Evolutionary conservation across 2,329 filamentous ascomycete species (phyloP), one percentile per base, ranked within the genome.

Genomic region (Ophiostoma australiae): DNA sequence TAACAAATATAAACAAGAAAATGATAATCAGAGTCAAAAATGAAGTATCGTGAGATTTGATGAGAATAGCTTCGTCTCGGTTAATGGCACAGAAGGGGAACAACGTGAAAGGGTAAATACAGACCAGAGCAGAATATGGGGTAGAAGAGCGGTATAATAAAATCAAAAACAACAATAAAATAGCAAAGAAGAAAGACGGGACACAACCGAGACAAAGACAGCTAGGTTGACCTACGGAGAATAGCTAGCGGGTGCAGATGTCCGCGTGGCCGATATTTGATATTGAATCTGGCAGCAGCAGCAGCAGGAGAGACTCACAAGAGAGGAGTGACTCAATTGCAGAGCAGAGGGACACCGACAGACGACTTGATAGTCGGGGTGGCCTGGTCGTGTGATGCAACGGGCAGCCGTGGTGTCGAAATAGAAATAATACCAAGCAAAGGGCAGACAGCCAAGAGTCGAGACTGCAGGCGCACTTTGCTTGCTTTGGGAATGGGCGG

Each of bases 171-270:
- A n/a, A 10, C 20, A 61, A 4, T 11, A 31, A 61, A 33, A 61
- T 31, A 31, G 27, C 27, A 31, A 31, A 31, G 52, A 23, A 10
- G n/a, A n/a, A 31, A 23, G 66, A 67, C 44, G 35, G n/a, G n/a
- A n/a, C n/a, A n/a, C 65, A 67, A 69, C 55, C 15, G 35, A 41
- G 39, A 44, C 41, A 17, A 23, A 68, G 5, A 63, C 41, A 44
- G 37, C 55, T n/a, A 66, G 48, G 20, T 27, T 23, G 66, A 48
- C 44, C 6, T 23, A 31, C 31, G 7, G 44, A 52, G 44, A 39
- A 52, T n/a, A 69, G 52, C 33, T 33, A 69, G 27, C 33, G 31
- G 33, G 37, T 65, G 61, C 58, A 63, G 31, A 31, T 63, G 58
- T 63, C 27, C 58, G 58, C 61, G 61, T 65, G 61, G 61, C 13